Evolutionary conservation across 2,329 filamentous ascomycete species (phyloP), one percentile per base, ranked within the genome.

Genomic region (Cylindrodendrum hubeiense): DNA sequence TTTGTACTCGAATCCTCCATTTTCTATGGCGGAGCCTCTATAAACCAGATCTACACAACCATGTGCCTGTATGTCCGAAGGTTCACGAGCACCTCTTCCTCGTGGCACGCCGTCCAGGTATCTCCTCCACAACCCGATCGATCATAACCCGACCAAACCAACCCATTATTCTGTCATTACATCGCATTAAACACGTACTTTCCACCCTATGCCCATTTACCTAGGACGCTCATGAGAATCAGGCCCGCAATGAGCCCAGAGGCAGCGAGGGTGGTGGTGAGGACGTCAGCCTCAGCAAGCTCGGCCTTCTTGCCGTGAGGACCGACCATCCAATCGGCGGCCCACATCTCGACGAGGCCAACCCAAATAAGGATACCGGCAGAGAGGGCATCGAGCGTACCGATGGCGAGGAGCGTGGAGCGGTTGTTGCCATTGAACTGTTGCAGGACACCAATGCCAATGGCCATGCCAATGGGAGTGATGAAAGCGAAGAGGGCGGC

Each of bases 331-430:
- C 92, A 95, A 75, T 95, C 92, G 43, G 86, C 82, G 3, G 90
- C 90, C 88, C 90, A 90, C 91, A 95, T 94, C 80, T 94, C 92
- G 0, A 94, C 91, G 1, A 94, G 79, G 2, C 91, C 91, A 2
- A 94, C 91, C 91, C 92, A 95, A n/a, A 92, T 81, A 33, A 95
- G 82, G 47, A 95, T 93, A 28, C 92, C 92, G 0, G 92, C 91
- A 1, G 89, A 92, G 10, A 94, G 75, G 6, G 92, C 90, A 76
- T 95, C 90, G 1, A 95, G 82, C 0, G 91, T 93, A 0, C 91
- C 92, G 37, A 94, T 88, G 3, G 91, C 89, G 46, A 94, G 79
- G 43, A 94, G 83, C 0, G 92, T 94, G 2, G 84, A 83, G 3
- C 84, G 86, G 70, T 93, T 87, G 71, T 92, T 93, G 4, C 91